Percentiles rank a stretch among this genome's conserved stretches.
These are phyloP conservation scores for Adansonia gregorii DNA, from an alignment of 441 rosid genomes.

Conservation along the genomic window DNA sequence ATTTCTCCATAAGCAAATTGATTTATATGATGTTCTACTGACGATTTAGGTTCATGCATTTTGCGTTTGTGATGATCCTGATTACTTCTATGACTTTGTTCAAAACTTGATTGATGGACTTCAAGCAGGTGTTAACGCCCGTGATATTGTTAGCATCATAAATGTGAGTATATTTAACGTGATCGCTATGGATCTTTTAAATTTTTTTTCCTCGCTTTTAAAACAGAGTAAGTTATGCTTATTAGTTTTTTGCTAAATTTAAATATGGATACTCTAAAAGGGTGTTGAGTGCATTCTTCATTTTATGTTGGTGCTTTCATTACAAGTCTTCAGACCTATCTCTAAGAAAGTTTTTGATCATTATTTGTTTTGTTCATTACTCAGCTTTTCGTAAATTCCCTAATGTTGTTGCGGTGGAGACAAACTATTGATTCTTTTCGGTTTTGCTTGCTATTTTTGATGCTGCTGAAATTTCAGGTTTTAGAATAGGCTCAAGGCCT, in stretches of 20 bases:
- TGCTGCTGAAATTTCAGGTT: neutral
- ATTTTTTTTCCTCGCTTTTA: neutral
- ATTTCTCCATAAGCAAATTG: constrained; percentile 8
- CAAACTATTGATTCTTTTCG: neutral
- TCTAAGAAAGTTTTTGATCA: neutral
- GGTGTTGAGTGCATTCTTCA: neutral
- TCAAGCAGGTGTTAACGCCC: constrained; percentile 69
- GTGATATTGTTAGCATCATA: constrained; percentile 63
- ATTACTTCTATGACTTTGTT: constrained; percentile 80
- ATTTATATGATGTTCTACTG: constrained; percentile 28
- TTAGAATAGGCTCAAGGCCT: neutral
- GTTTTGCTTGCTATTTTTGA: neutral
- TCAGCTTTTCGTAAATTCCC: neutral
- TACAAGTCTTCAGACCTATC: neutral
- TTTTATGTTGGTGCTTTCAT: neutral
- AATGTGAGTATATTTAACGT: constrained; percentile 66
- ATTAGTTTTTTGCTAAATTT: neutral
- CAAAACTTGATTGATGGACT: constrained; percentile 89
- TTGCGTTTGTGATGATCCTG: constrained; percentile 87
- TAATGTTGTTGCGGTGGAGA: neutral
- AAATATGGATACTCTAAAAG: constrained; percentile 1
- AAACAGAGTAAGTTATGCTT: neutral
- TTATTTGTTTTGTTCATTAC: constrained; percentile 16
- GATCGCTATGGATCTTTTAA: neutral
- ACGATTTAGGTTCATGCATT: constrained; percentile 87